Conservation (phyloP, 371 early-diverging fungal genomes). For the Blastocladiella emersonii region DNA sequence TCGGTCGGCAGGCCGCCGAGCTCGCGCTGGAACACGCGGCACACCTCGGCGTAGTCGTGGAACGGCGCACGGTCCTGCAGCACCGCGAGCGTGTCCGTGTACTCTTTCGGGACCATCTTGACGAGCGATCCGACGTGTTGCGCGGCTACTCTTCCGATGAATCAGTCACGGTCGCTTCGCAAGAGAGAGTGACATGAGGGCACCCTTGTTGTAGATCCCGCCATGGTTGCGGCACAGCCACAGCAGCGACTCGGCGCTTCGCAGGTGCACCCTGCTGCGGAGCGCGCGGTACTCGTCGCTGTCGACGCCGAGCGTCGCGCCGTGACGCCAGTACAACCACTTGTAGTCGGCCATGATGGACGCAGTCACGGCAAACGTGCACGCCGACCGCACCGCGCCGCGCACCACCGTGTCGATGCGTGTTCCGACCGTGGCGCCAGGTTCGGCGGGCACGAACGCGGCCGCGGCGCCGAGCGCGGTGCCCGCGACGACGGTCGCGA, state of each 20-base stretch:
- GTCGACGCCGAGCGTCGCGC: slow-evolving; percentile 17
- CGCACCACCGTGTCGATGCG: slow-evolving; percentile 1
- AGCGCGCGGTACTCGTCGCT: slow-evolving; percentile 24
- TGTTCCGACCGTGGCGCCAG: neutral
- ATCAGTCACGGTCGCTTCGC: slow-evolving; percentile 11
- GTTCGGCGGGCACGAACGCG: neutral
- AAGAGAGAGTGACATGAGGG: neutral
- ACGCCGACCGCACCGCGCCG: slow-evolving; percentile 15
- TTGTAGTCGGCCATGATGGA: slow-evolving; percentile 30
- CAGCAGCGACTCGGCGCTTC: slow-evolving; percentile 22
- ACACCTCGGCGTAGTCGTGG: slow-evolving; percentile 23
- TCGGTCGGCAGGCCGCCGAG: slow-evolving; percentile 19
- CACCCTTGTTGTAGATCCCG: slow-evolving; percentile 24
- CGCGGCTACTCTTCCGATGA: slow-evolving; percentile 25
- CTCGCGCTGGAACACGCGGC: slow-evolving; percentile 21
- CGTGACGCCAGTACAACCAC: slow-evolving; percentile 20
- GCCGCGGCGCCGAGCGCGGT: no score
- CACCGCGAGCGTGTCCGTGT: slow-evolving; percentile 26
- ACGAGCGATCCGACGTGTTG: slow-evolving; percentile 34
- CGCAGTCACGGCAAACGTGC: slow-evolving; percentile 16
- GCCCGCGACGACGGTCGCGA: no score
- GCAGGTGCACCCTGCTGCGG: slow-evolving; percentile 23
- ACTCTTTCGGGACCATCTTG: slow-evolving; percentile 28
- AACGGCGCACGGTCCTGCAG: slow-evolving; percentile 35
- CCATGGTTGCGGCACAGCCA: slow-evolving; percentile 23